phyloP scores from a whole-genome alignment of 2,329 filamentous ascomycete genomes.

The Xylaria sp. region DNA sequence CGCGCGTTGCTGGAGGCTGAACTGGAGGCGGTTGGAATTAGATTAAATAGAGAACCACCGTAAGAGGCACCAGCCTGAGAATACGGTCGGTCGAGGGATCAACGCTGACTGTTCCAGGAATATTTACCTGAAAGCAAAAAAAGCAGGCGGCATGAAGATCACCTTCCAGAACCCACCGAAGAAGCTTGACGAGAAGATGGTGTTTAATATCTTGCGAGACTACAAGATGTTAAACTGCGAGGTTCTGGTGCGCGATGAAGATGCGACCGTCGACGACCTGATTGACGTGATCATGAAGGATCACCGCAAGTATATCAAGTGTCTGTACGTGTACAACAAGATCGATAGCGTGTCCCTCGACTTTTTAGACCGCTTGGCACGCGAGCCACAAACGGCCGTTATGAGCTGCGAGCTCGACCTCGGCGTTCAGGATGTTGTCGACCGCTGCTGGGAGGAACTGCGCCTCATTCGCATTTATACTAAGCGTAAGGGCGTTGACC shows the following conservation, averaged over 20 bases:
- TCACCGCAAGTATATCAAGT: conserved; percentile 95
- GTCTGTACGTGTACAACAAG: conserved; percentile 99
- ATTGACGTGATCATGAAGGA: conserved; percentile 99
- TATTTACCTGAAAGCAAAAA: conserved; percentile 96
- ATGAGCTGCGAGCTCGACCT: conserved; percentile 98
- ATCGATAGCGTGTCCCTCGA: conserved; percentile 95
- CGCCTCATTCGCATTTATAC: conserved; percentile 93
- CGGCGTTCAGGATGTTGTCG: conserved; percentile 91
- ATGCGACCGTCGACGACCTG: conserved; percentile 95
- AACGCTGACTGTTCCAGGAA: conserved; percentile 67
- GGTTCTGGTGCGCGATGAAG: conserved; percentile 92
- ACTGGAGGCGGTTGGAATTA: conserved; percentile 92
- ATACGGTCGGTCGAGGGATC: background rate
- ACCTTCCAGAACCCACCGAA: conserved; percentile 93
- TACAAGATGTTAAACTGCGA: conserved; percentile 99
- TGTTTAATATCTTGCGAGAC: conserved; percentile 96
- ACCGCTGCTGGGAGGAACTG: conserved; percentile 94
- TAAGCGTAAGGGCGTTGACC: conserved; percentile 92
- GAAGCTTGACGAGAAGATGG: conserved; percentile 94
- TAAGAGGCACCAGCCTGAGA: conserved; percentile 56
- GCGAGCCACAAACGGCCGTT: conserved; percentile 92
- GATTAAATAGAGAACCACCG: conserved; percentile 91
- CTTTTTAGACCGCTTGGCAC: conserved; percentile 89
- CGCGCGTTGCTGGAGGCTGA: conserved; percentile 89
- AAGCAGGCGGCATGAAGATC: conserved; percentile 98